Evolutionary conservation across 176 grass and related monocot species (phyloP).

Genomic region (Coix lacrymajobi): DNA sequence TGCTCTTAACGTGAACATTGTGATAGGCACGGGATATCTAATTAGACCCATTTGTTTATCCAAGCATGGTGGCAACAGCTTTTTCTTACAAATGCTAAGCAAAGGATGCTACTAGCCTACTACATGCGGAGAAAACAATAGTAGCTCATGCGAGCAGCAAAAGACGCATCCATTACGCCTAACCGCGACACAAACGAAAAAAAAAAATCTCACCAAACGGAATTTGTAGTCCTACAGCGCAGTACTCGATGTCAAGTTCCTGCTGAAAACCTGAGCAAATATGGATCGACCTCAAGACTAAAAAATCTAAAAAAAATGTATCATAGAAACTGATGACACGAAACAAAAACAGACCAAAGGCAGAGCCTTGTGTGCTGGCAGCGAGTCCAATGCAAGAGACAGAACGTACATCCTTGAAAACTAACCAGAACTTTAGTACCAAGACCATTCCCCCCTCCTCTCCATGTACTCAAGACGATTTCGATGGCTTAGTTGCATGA

Average conservation of each 20-base stretch:
- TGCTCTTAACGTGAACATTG: conserved; percentile 26
- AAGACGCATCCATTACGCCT: neutral
- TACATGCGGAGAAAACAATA: neutral
- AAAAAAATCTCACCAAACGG: neutral
- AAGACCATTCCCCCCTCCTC: neutral
- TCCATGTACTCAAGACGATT: neutral
- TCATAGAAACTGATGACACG: neutral
- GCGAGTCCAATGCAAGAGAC: neutral
- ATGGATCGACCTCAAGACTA: neutral
- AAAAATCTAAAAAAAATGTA: neutral
- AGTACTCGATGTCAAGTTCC: neutral
- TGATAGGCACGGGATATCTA: neutral
- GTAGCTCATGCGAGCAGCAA: neutral
- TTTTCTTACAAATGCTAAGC: neutral
- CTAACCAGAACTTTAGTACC: neutral
- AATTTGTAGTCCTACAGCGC: neutral
- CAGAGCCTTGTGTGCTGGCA: neutral
- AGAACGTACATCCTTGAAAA: neutral
- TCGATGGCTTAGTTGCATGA: neutral
- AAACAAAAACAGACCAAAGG: neutral
- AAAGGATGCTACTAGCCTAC: neutral
- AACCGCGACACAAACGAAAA: neutral
- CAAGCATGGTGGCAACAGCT: neutral
- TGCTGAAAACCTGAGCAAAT: conserved; percentile 2
- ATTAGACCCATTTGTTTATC: conserved; percentile 2